phyloP scores from a whole-genome alignment of 23 red algal genomes.

The Gracilaria vermiculophylla region DNA sequence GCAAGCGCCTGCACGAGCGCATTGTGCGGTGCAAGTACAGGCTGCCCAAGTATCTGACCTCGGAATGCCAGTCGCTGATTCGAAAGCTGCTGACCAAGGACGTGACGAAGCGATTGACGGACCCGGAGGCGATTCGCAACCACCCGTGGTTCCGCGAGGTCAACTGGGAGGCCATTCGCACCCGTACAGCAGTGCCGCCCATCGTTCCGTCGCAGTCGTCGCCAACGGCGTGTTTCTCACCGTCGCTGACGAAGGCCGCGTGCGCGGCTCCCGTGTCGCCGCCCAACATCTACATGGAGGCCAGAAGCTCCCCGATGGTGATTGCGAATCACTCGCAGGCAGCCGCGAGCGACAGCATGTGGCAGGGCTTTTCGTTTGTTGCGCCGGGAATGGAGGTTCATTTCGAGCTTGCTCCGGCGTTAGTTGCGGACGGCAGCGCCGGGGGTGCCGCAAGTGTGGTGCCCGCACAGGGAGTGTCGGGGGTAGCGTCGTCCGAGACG shows the following conservation, averaged over 20 bases:
- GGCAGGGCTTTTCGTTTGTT: slow-evolving; percentile 79
- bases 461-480: background rate
- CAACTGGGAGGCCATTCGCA: slow-evolving; percentile 61
- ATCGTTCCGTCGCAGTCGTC: slow-evolving; percentile 62
- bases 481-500: background rate
- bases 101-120: slow-evolving; percentile 58
- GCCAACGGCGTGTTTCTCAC: slow-evolving; percentile 67
- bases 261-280: slow-evolving; percentile 50
- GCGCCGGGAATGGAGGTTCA: slow-evolving; percentile 77
- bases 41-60: slow-evolving; percentile 76
- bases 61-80: slow-evolving; percentile 81
- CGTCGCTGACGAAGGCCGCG: slow-evolving; percentile 27
- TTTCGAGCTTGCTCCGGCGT: slow-evolving; percentile 53
- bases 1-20: slow-evolving; percentile 83
- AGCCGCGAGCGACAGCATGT: slow-evolving; percentile 31
- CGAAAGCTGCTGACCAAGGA: slow-evolving; percentile 75
- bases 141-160: slow-evolving; percentile 78
- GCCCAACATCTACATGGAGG: slow-evolving; percentile 14
- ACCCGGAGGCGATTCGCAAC: slow-evolving; percentile 58
- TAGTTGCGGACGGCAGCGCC: background rate
- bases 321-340: background rate
- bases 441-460: background rate
- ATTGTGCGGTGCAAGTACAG: slow-evolving; percentile 85
- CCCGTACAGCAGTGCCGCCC: slow-evolving; percentile 41
- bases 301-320: background rate